Evolutionary conservation across 2,329 filamentous ascomycete genomes (phyloP).

Genomic region (Colletotrichum sp.): DNA sequence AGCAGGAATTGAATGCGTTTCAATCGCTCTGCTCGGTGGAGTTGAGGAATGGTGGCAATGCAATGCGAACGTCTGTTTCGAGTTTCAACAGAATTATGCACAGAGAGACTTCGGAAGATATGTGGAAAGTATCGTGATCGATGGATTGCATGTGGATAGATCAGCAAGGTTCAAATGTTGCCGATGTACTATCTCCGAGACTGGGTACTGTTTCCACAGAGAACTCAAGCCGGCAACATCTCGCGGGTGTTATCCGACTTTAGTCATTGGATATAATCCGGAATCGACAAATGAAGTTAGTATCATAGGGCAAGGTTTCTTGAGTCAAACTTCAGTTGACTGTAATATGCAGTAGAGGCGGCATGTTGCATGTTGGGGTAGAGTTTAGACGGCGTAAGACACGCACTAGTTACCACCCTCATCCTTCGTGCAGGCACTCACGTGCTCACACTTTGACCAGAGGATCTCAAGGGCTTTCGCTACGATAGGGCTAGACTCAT

Average conservation of each 20-base stretch:
- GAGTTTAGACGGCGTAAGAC: background rate
- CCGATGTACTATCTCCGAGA: background rate
- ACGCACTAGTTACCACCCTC: background rate
- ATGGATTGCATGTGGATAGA: background rate
- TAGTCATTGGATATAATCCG: background rate
- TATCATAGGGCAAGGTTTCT: background rate
- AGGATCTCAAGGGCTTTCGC: background rate
- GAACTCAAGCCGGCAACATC: background rate
- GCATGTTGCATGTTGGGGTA: background rate
- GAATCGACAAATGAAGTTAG: background rate
- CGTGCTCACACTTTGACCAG: background rate
- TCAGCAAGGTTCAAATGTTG: background rate
- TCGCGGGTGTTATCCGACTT: background rate
- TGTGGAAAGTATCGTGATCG: background rate
- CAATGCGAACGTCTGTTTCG: background rate
- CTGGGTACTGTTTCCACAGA: background rate
- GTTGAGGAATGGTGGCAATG: background rate
- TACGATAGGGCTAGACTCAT: background rate
- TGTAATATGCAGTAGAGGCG: background rate
- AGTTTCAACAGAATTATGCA: background rate
- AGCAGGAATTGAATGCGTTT: background rate
- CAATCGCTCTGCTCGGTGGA: background rate
- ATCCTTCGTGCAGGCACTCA: background rate
- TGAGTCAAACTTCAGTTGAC: background rate
- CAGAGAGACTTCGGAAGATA: background rate